These are phyloP conservation scores for Marasmius sp. DNA, from an alignment of 1,284 basidiomycete species.

Conservation along the genomic window DNA sequence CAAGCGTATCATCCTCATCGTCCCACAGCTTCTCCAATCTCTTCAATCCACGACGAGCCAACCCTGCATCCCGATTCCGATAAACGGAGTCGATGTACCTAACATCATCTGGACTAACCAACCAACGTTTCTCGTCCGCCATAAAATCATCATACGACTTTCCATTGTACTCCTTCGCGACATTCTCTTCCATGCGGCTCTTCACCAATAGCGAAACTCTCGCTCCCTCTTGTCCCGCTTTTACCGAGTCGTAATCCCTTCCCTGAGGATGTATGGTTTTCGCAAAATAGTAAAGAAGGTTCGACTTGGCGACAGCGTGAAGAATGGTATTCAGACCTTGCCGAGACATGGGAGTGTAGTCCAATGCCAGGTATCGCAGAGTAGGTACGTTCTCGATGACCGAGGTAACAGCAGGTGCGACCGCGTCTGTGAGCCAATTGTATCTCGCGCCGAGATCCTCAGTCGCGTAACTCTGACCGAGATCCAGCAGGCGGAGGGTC, in stretches of 20 bases:
- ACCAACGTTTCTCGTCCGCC: constrained; percentile 7
- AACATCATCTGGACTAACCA: constrained; percentile 16
- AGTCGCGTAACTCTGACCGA: constrained; percentile 10
- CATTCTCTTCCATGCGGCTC: constrained; percentile 1
- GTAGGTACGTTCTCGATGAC: constrained; percentile 2
- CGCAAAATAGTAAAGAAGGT: neutral
- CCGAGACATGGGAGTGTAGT: constrained; percentile 7
- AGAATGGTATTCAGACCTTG: constrained; percentile 1
- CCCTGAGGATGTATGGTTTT: constrained; percentile 2
- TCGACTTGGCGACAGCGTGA: neutral
- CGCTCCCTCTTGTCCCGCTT: neutral
- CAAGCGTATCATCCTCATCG: constrained; percentile 43
- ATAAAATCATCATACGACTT: constrained; percentile 4
- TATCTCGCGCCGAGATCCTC: constrained; percentile 8
- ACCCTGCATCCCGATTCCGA: constrained; percentile 16
- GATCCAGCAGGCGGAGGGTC: constrained; percentile 1
- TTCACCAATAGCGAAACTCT: neutral
- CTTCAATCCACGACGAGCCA: constrained; percentile 10
- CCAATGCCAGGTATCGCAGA: constrained; percentile 6
- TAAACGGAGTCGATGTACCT: constrained; percentile 21
- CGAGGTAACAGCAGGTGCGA: neutral
- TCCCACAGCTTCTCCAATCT: constrained; percentile 26
- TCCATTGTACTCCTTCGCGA: constrained; percentile 6
- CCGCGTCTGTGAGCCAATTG: constrained; percentile 10
- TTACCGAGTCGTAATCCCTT: constrained; percentile 2